These are phyloP conservation scores for Mycena filopes DNA, from an alignment of 768 basidiomycete genomes.

Conservation along the genomic window DNA sequence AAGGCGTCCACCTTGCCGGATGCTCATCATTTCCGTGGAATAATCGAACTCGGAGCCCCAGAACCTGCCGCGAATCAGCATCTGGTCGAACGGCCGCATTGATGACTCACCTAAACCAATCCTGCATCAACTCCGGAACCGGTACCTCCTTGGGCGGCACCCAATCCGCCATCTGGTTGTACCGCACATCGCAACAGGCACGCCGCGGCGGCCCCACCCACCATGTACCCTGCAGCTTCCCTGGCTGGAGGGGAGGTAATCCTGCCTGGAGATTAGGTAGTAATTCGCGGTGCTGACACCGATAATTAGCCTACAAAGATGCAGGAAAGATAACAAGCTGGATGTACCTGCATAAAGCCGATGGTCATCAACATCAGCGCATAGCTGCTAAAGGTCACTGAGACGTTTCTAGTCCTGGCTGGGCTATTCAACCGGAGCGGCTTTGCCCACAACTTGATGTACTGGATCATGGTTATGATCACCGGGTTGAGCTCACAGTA, in stretches of 20 bases:
- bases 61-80: conserved; percentile 46
- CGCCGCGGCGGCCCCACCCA: conserved; percentile 43
- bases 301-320: neutral
- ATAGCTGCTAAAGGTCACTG: conserved; percentile 69
- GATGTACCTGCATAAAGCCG: conserved; percentile 64
- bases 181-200: conserved; percentile 45
- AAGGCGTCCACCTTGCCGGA: conserved; percentile 54
- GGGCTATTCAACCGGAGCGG: conserved; percentile 62
- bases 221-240: conserved; percentile 36
- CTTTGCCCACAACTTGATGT: conserved; percentile 71
- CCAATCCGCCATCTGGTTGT: conserved; percentile 30
- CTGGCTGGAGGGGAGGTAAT: conserved; percentile 33
- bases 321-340: neutral
- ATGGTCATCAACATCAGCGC: conserved; percentile 70
- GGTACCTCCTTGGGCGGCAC: conserved; percentile 25
- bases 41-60: conserved; percentile 56
- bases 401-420: conserved; percentile 29
- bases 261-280: conserved; percentile 66
- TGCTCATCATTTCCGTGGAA: conserved; percentile 42
- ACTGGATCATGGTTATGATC: conserved; percentile 54
- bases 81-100: conserved; percentile 7
- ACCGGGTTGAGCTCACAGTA: conserved; percentile 62
- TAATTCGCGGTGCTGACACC: conserved; percentile 49
- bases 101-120: conserved; percentile 54
- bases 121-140: conserved; percentile 39